phyloP scores from a whole-genome alignment of 768 basidiomycete genomes.

The Agrocybe praecox region DNA sequence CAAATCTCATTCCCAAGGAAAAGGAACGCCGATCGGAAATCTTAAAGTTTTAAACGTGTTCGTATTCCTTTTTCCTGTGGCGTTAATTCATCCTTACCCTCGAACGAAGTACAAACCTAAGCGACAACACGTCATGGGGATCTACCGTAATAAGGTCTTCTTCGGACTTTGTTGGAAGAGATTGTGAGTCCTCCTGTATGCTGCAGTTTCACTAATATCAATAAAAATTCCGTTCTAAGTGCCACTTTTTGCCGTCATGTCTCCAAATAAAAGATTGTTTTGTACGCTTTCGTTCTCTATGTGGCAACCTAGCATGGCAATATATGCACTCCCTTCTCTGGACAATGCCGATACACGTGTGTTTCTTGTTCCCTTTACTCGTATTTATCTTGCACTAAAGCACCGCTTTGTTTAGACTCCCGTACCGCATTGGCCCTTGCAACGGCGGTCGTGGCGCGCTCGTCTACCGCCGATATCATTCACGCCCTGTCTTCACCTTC shows the following conservation, averaged over 20 bases:
- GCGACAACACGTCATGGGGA: conserved; percentile 54
- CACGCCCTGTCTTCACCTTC: conserved; percentile 52
- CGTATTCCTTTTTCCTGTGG: conserved; percentile 15
- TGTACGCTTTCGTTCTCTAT: conserved; percentile 53
- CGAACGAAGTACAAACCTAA: conserved; percentile 50
- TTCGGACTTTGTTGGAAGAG: conserved; percentile 42
- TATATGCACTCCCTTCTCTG: conserved; percentile 47
- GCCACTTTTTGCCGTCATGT: conserved; percentile 54
- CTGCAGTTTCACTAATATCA: neutral
- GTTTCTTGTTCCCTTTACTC: neutral
- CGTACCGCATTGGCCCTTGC: conserved; percentile 29
- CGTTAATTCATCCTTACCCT: conserved; percentile 3
- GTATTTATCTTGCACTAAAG: neutral
- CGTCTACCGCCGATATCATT: conserved; percentile 60
- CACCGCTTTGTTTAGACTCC: neutral
- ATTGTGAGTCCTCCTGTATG: conserved; percentile 41
- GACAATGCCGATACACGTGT: conserved; percentile 16
- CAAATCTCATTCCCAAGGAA: conserved; percentile 33
- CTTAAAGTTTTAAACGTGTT: conserved; percentile 58
- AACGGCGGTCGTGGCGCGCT: conserved; percentile 51
- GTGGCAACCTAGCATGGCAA: conserved; percentile 36
- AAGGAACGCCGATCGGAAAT: conserved; percentile 48
- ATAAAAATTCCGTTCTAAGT: conserved; percentile 40
- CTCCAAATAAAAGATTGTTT: conserved; percentile 61
- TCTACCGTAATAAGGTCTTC: conserved; percentile 46